Percentiles rank a stretch among this genome's conserved stretches.
phyloP scores from a whole-genome alignment of 371 early-diverging fungal genomes.

The Syncephalastrum racemosum region DNA sequence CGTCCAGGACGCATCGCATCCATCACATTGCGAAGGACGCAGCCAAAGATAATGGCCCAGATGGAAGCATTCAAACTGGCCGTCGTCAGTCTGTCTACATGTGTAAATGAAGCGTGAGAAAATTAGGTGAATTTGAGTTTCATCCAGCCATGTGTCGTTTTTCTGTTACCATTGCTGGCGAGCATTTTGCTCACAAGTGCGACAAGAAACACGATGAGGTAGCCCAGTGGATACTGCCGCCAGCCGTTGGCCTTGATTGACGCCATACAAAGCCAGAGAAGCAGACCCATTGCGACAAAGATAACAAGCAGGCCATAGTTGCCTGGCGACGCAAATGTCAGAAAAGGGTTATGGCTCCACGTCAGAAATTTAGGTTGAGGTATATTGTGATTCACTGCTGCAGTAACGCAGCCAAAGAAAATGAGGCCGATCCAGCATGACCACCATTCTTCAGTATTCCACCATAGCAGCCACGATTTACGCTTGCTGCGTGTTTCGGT shows the following conservation, averaged over 20 bases:
- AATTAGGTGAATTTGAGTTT: background rate
- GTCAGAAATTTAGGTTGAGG: conserved; percentile 47
- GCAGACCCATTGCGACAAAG: conserved; percentile 46
- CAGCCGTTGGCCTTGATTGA: conserved; percentile 39
- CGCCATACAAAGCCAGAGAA: conserved; percentile 52
- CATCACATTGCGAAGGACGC: conserved; percentile 45
- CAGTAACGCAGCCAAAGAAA: conserved; percentile 54
- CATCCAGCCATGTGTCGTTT: background rate
- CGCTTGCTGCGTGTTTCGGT: background rate
- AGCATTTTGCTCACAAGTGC: conserved; percentile 59
- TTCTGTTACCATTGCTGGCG: conserved; percentile 50
- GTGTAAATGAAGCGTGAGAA: background rate
- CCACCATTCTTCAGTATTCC: conserved; percentile 71
- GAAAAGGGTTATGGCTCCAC: conserved; percentile 57
- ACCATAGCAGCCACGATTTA: conserved; percentile 54
- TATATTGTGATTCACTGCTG: conserved; percentile 47
- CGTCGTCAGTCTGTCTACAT: conserved; percentile 4
- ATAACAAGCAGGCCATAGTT: conserved; percentile 54
- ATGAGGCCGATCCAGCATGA: conserved; percentile 62
- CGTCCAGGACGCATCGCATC: conserved; percentile 34
- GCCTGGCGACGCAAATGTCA: conserved; percentile 40
- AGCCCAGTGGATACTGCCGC: conserved; percentile 48
- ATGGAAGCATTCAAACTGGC: conserved; percentile 62
- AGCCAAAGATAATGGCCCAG: conserved; percentile 65
- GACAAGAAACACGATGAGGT: conserved; percentile 44